These are phyloP conservation scores for Aspergillus terreus DNA, from an alignment of 2,329 filamentous ascomycete species.

Conservation along the genomic window DNA sequence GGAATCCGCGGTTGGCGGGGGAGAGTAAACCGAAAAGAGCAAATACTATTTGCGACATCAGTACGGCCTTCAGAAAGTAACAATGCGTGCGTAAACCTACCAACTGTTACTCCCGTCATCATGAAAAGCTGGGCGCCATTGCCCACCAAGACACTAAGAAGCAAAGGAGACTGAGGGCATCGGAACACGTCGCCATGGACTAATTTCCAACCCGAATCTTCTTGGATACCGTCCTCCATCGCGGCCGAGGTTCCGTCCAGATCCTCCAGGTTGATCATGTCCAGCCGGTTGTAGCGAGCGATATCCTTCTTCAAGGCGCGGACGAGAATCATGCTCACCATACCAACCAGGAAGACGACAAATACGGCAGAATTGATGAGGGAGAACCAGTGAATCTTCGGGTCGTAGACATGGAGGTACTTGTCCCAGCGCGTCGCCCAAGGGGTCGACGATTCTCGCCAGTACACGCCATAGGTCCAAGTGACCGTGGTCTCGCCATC, in stretches of 20 bases:
- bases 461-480: constrained; percentile 91
- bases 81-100: constrained; percentile 31
- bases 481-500: constrained; percentile 63
- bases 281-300: constrained; percentile 89
- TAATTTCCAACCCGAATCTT: constrained; percentile 97
- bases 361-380: constrained; percentile 95
- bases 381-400: constrained; percentile 99
- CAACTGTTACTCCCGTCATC: constrained; percentile 92
- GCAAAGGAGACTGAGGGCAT: constrained; percentile 73
- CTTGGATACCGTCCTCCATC: constrained; percentile 88
- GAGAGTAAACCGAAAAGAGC: constrained; percentile 92
- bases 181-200: constrained; percentile 98
- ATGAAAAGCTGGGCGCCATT: constrained; percentile 96
- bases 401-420: constrained; percentile 94
- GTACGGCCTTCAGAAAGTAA: background rate
- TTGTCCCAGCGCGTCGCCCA: constrained; percentile 99
- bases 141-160: constrained; percentile 83
- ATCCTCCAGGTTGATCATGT: constrained; percentile 86
- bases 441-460: constrained; percentile 76
- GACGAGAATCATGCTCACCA: constrained; percentile 87
- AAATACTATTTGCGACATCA: constrained; percentile 55
- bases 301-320: constrained; percentile 92
- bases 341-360: constrained; percentile 84
- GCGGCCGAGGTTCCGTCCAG: constrained; percentile 69
- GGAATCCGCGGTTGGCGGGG: constrained; percentile 88